Conservation (phyloP, 306 rosid genomes). For the Sphenostylis stenocarpa region DNA sequence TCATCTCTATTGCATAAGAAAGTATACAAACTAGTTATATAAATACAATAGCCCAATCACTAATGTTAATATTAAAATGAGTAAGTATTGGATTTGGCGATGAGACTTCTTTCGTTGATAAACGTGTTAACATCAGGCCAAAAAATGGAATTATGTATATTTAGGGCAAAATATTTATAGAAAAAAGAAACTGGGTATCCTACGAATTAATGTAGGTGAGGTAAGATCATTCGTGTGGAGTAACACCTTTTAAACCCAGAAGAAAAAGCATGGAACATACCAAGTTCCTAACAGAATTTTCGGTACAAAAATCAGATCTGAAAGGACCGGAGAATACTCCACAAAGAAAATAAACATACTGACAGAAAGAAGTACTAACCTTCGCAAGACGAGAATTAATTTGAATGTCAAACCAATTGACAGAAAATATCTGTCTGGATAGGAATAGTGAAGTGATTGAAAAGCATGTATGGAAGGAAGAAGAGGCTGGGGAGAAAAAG, state of each 20-base stretch:
- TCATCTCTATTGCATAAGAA: background rate
- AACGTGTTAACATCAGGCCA: background rate
- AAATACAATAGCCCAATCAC: background rate
- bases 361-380: background rate
- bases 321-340: constrained; percentile 6
- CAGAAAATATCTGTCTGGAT: background rate
- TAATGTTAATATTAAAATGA: background rate
- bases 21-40: background rate
- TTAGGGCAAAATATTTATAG: background rate
- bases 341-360: background rate
- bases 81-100: background rate
- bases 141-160: background rate
- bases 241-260: constrained; percentile 13
- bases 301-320: constrained; percentile 34
- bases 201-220: background rate
- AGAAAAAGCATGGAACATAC: constrained; percentile 7
- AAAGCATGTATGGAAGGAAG: background rate
- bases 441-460: constrained; percentile 29
- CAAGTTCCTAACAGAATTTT: background rate
- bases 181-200: background rate
- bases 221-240: background rate
- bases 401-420: background rate
- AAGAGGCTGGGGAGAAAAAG: constrained; percentile 15
- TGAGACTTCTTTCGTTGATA: background rate
- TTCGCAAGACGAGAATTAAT: background rate